These are phyloP conservation scores for Albophoma yamanashiensis DNA, from an alignment of 2,329 filamentous ascomycete species.

Conservation along the genomic window DNA sequence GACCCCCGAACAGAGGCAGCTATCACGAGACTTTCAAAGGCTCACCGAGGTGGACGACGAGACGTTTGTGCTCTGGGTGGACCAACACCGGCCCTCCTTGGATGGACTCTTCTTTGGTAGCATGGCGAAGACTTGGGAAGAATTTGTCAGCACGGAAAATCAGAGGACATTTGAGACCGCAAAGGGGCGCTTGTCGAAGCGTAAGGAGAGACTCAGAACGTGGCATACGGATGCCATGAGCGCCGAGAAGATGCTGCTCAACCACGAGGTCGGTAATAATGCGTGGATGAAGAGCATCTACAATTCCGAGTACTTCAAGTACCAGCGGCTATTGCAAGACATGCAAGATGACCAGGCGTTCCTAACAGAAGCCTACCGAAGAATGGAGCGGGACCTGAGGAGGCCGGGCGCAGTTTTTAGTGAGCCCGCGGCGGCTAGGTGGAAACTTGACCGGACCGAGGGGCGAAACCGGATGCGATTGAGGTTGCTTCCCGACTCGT, in stretches of 20 bases:
- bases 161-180: conserved; percentile 66
- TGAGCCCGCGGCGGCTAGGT: conserved; percentile 54
- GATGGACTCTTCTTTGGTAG: conserved; percentile 74
- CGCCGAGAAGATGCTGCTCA: conserved; percentile 60
- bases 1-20: conserved; percentile 56
- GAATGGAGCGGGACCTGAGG: conserved; percentile 67
- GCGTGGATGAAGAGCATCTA: conserved; percentile 97
- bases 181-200: conserved; percentile 56
- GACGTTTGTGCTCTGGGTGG: conserved; percentile 79
- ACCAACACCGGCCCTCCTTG: conserved; percentile 66
- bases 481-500: conserved; percentile 70
- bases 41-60: conserved; percentile 83
- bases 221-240: conserved; percentile 65
- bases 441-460: conserved; percentile 93
- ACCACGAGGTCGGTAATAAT: conserved; percentile 78
- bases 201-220: conserved; percentile 70
- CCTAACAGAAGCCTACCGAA: conserved; percentile 62
- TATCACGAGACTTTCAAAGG: conserved; percentile 70
- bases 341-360: conserved; percentile 83
- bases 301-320: conserved; percentile 81
- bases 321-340: conserved; percentile 81
- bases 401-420: conserved; percentile 76
- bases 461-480: conserved; percentile 91
- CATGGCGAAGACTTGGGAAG: conserved; percentile 76
- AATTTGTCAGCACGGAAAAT: conserved; percentile 78